Evolutionary conservation across 1,139 yeast genomes (phyloP), one percentile per base, ranked within the genome.

Genomic region (Diutina scorzettiae): DNA sequence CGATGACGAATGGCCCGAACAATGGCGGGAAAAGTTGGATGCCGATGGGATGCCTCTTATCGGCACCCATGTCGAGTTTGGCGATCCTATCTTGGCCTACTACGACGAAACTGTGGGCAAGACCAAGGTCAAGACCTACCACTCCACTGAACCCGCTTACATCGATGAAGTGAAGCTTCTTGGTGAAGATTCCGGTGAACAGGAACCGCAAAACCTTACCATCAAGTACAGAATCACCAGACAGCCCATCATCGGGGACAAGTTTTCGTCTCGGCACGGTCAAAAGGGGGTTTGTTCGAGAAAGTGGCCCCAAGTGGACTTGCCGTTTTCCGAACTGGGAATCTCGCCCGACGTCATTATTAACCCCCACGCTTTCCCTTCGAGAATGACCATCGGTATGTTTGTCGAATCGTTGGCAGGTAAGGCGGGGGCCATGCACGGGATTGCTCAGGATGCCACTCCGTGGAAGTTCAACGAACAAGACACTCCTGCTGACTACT

Each of bases 361-460:
- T 56, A 91, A 91, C 59, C 98, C 98, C 3, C 98, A 91, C 60
- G 98, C 97, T 51, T 91, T 91, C 89, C 98, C 98, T 52, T 89
- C 97, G 43, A 94, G 98, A 72, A 91, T 91, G 99, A 91, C 99
- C 20, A 91, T 91, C 63, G 99, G 98, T 69, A 91, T 91, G 98
- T 91, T 91, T 66, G 97, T 91, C 42, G 99, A 91, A 64, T 82
- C 95, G 45, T 67, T 91, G 48, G 98, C 98, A 14, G 98, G 98
- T 56, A 91, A 91, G 62, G 94, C 98, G 5, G 98, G 98, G 60
- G 96, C 96, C 9, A 67, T 93, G 57, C 98, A 91, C 54, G 99
- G 99, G 55, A 81, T 87, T 57, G 94, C 97, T 2, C 97, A 91
- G 56, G 98, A 91, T 58, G 78, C 95, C 34, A 91, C 98, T 0